Evolutionary conservation across 1,284 basidiomycete species (phyloP), one percentile per base, ranked within the genome.

Genomic region (Veloporphyrellus conicus): DNA sequence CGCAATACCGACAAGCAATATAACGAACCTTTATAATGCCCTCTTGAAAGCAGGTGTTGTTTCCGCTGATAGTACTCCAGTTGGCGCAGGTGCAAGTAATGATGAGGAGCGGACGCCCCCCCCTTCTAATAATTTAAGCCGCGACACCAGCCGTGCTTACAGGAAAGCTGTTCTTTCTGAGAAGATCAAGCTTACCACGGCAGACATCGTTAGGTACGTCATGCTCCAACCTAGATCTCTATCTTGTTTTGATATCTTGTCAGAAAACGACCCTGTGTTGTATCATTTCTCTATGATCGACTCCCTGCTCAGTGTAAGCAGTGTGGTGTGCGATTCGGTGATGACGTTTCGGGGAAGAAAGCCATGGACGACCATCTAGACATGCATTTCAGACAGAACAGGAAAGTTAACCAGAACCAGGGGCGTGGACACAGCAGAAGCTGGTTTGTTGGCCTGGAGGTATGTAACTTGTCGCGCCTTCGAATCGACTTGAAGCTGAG

Each of bases 331-430:
- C 84, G 96, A 45, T 97, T 95, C 67, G 74, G 85, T 37, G 84
- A 89, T 54, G 81, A 79, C 33, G 63, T 70, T 22, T 63, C 72
- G 42, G 91, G 90, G 53, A 91, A 87, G 69, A 84, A 83, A 62
- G 76, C 76, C 22, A 79, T 94, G 73, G 84, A 96, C 58, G 80
- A 86, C 46, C 96, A 99, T 64, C 77, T 99, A 57, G 96, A 99
- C 66, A 90, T 93, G 87, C 96, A 99, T 69, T 98, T 97, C 71
- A 80, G 86, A 58, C 89, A 96, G 61, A 99, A 98, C 63, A 81
- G 89, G 55, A 88, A 93, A 64, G 87, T 90, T 29, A 86, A 81
- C 56, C 90, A 94, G 64, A 86, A 84, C 36, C 72, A 80, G 9
- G 90, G 90, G 0, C 79, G 95, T 52, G 93, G 94, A 20, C 88